Conservation (phyloP, 441 rosid species). For the Populus hybrid region DNA sequence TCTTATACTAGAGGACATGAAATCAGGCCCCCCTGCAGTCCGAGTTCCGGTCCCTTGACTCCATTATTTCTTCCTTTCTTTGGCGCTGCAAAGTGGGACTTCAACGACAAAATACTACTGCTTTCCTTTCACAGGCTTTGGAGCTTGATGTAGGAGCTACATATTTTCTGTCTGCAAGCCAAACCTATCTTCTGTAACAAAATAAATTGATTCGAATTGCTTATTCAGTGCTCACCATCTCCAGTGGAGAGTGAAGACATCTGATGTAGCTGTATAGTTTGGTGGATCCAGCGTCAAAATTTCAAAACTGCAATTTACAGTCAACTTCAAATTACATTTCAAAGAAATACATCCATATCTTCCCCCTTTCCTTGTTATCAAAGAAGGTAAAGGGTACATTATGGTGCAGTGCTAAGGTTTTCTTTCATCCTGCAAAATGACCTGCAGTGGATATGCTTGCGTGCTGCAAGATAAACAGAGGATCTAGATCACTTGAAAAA, state of each 20-base stretch:
- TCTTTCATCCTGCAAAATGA: not conserved
- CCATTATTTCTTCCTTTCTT: not conserved
- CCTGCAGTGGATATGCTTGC: not conserved
- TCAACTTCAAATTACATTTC: not conserved
- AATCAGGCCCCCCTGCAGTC: slow-evolving; percentile 65
- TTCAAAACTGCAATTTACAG: too few relatives aligned
- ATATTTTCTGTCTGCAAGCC: not conserved
- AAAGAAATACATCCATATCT: too few relatives aligned
- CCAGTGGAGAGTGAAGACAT: not conserved
- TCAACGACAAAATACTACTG: not conserved
- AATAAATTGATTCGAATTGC: not conserved
- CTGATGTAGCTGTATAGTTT: not conserved
- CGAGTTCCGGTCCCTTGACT: slow-evolving; percentile 51
- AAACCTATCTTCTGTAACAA: not conserved
- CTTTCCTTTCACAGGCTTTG: not conserved
- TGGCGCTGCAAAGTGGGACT: slow-evolving; percentile 5
- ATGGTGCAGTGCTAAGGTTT: too few relatives aligned
- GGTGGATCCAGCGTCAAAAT: not conserved
- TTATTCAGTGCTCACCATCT: too few relatives aligned
- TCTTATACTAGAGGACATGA: slow-evolving; percentile 66
- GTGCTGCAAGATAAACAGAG: not conserved
- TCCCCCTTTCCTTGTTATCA: too few relatives aligned
- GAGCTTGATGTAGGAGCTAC: not conserved
- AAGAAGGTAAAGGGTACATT: too few relatives aligned
- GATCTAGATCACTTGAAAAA: not conserved